Evolutionary conservation across 2,329 filamentous ascomycete species (phyloP).

Genomic region (Thyridium curvatum): DNA sequence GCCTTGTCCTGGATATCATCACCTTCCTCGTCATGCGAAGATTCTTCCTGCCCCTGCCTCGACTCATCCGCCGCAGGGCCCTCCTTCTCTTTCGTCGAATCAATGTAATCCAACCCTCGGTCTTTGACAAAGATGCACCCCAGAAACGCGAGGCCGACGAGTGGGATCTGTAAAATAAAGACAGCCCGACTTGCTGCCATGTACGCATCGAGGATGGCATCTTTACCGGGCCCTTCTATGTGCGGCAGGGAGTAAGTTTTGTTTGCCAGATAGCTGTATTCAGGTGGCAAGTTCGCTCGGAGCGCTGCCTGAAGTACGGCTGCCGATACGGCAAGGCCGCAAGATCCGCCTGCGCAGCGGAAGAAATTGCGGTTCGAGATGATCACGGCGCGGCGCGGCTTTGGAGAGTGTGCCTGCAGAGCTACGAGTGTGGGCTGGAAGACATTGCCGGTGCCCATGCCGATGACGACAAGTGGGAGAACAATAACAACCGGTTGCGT

Average conservation of each 20-base stretch:
- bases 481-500: slow-evolving; percentile 35
- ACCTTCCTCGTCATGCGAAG: no score
- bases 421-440: slow-evolving; percentile 47
- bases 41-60: no score
- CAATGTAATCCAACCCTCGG: slow-evolving; percentile 29
- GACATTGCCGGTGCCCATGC: slow-evolving; percentile 44
- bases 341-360: slow-evolving; percentile 50
- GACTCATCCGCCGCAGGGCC: no score
- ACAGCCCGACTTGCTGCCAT: slow-evolving; percentile 46
- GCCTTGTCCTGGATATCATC: no score
- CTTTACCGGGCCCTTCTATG: slow-evolving; percentile 3
- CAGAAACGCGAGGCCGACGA: slow-evolving; percentile 43
- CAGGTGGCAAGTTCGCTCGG: slow-evolving; percentile 15
- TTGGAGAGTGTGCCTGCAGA: slow-evolving; percentile 49
- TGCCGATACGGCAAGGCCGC: slow-evolving; percentile 51
- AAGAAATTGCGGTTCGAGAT: slow-evolving; percentile 59
- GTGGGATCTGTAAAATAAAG: slow-evolving; percentile 49
- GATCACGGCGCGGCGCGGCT: slow-evolving; percentile 52
- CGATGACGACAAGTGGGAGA: slow-evolving; percentile 41
- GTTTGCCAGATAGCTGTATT: slow-evolving; percentile 16
- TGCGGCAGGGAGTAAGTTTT: slow-evolving; percentile 20
- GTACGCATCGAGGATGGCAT: slow-evolving; percentile 31
- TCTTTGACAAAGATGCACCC: slow-evolving; percentile 46
- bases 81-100: no score
- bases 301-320: slow-evolving; percentile 33